Evolutionary conservation across 441 rosid species (phyloP), one percentile per base, ranked within the genome.

Genomic region (Syzygium malaccense): DNA sequence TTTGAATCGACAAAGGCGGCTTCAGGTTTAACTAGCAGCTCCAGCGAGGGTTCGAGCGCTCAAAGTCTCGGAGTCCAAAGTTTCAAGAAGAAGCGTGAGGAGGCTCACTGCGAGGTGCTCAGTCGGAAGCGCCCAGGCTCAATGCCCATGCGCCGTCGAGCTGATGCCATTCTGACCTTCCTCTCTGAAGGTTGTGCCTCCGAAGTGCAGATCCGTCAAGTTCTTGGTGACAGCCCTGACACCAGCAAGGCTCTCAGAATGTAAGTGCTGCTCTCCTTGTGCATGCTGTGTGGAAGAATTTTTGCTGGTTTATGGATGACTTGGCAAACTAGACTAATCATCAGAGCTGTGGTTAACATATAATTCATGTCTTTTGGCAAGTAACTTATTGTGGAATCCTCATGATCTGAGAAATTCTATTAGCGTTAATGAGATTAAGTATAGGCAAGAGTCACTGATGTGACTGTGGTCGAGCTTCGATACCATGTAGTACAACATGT

Each of bases 221-320:
- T 89, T 88, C 95, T 98, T 0, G 99, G 99, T 18, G 97, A 97
- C 89, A 97, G 96, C 71, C 99, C 99, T 9, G 98, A 97, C 90
- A 98, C 98, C 23, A 98, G 99, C 94, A 98, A 96, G 92, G 99
- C 99, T 87, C 98, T 96, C 87, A 94, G 99, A 92, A 95, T 95
- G 99, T 96, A 91, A 89, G 86, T 12, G 83, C 83, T 41, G 83
- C 83, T 14, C 58, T 23, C 83, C n/a, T 75, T 25, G 83, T 75
- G n/a, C 83, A 13, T 75, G 83, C 83, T 23, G 7, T 41, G 51
- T 13, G 83, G 53, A 41, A 71, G 83, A 75, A 41, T 14, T 75
- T n/a, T 75, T 75, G 51, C 83, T 23, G 83, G 83, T 23, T 75
- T 41, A 75, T 41, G 51, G 51, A 75, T 41, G 83, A 75, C 83